phyloP scores from a whole-genome alignment of 2,329 filamentous ascomycete species.

The Talaromyces amestolkiae region DNA sequence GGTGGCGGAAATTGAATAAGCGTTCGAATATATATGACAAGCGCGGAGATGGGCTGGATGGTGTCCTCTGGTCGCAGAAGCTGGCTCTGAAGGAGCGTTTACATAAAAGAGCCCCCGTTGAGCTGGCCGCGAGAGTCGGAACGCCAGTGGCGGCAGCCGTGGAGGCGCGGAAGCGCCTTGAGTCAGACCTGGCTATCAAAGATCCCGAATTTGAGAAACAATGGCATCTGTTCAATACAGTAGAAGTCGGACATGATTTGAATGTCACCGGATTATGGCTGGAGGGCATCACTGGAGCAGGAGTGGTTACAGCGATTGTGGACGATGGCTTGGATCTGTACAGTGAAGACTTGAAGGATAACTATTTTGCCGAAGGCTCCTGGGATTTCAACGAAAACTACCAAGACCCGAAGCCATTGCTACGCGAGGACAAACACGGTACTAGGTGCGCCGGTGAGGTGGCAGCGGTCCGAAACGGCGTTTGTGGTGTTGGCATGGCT shows the following conservation, averaged over 20 bases:
- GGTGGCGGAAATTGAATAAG: slow-evolving; percentile 62
- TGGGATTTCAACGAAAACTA: slow-evolving; percentile 92
- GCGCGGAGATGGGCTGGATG: slow-evolving; percentile 61
- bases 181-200: slow-evolving; percentile 66
- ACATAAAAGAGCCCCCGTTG: slow-evolving; percentile 54
- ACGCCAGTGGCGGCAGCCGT: slow-evolving; percentile 43
- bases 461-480: slow-evolving; percentile 83
- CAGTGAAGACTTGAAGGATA: slow-evolving; percentile 85
- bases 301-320: slow-evolving; percentile 86
- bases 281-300: slow-evolving; percentile 84
- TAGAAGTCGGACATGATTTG: slow-evolving; percentile 81
- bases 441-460: slow-evolving; percentile 95
- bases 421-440: slow-evolving; percentile 84
- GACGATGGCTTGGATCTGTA: slow-evolving; percentile 97
- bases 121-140: slow-evolving; percentile 20
- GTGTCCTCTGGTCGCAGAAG: slow-evolving; percentile 76
- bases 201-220: slow-evolving; percentile 93
- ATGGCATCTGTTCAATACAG: slow-evolving; percentile 89
- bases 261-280: slow-evolving; percentile 95
- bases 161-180: slow-evolving; percentile 59
- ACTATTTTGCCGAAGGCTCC: slow-evolving; percentile 90
- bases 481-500: slow-evolving; percentile 93
- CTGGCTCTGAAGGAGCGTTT: slow-evolving; percentile 62
- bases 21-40: slow-evolving; percentile 23
- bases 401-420: slow-evolving; percentile 73